Evolutionary conservation across 768 basidiomycete species (phyloP), one percentile per base, ranked within the genome.

Genomic region (Hemileccinum impolitum): DNA sequence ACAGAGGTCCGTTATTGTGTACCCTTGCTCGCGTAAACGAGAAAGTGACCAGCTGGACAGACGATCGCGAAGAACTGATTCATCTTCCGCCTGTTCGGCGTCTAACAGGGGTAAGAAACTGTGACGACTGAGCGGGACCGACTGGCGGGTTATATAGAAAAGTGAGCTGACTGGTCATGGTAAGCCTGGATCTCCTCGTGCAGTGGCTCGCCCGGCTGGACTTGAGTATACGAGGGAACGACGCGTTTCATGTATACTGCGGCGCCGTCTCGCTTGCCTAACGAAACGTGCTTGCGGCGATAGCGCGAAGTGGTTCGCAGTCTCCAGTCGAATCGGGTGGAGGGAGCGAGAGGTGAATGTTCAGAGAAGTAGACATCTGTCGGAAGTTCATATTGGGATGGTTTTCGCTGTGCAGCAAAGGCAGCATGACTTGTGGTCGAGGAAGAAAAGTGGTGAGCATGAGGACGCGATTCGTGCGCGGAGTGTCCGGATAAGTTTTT

Each of bases 11-110:
- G 81, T 84, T 28, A 93, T 59, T 44, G 82, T 79, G 58, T 89
- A 91, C 0, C 90, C 90, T 56, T 86, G 84, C n/a, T 76, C 70
- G 54, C 75, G 68, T 37, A 92, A 69, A 18, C 78, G 75, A 23
- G 75, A 70, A 4, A 84, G 48, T 11, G 79, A 72, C 90, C 90
- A 91, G 14, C 75, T 77, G 1, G 80, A 72, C 14, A 93, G 73
- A 31, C 90, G 80, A 52, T 86, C 73, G 43, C 73, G 74, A 19
- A 88, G 61, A 1, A 79, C 72, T 1, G 75, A 74, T 53, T 84
- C 81, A 34, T 78, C 80, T 57, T 87, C 81, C 1, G 71, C 74
- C 61, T 85, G 82, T 66, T 93, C 90, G 12, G 77, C 72, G 10
- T 72, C 64, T 8, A 80, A 56, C 7, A 81, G 52, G 1, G 74